Conservation (phyloP, 305 asterid species). For the Fraxinus sp. region DNA sequence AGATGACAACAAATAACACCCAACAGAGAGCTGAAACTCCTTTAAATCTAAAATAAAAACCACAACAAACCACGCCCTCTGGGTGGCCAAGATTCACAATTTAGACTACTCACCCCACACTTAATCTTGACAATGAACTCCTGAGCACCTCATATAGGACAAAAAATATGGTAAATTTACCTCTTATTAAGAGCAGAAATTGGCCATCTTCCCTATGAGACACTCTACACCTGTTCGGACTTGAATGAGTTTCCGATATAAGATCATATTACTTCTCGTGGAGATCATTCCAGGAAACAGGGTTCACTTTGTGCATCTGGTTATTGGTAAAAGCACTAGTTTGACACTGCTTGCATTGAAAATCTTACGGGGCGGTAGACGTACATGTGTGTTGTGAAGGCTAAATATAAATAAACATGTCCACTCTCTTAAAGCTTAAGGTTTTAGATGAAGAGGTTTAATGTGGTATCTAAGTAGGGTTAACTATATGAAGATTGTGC, state of each 20-base stretch:
- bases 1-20: neutral
- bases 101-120: neutral
- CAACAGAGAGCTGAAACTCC: neutral
- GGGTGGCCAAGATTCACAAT: neutral
- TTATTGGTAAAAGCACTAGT: neutral
- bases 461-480: neutral
- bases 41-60: neutral
- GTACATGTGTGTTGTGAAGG: neutral
- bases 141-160: neutral
- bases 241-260: neutral
- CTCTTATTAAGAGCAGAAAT: neutral
- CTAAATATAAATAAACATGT: neutral
- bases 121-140: neutral
- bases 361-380: neutral
- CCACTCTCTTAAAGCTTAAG: neutral
- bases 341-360: neutral
- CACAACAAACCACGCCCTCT: neutral
- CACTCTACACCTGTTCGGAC: neutral
- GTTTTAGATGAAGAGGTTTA: neutral
- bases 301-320: neutral
- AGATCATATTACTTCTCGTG: neutral
- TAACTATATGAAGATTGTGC: neutral
- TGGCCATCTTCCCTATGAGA: neutral
- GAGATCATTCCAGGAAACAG: neutral
- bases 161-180: neutral